phyloP scores from a whole-genome alignment of 169 alveolate species.

The Plasmodium malariae region DNA sequence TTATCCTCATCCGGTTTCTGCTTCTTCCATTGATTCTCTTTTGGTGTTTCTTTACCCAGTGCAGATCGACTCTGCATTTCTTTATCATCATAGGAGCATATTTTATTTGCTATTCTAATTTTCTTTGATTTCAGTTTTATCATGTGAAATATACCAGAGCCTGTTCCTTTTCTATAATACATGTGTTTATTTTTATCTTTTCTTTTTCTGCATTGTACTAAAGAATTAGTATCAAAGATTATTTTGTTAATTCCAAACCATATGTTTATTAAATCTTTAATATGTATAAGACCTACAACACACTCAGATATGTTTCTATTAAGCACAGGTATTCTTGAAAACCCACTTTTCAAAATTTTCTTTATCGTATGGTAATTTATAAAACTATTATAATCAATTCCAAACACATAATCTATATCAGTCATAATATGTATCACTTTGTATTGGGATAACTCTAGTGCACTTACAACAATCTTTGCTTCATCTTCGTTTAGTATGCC shows the following conservation, averaged over 20 bases:
- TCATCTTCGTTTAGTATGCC: constrained; percentile 81
- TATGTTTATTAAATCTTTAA: constrained; percentile 80
- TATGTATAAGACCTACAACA: constrained; percentile 78
- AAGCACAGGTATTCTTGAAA: constrained; percentile 83
- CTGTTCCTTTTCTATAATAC: constrained; percentile 12
- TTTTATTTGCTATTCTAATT: constrained; percentile 22
- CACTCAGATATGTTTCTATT: constrained; percentile 60
- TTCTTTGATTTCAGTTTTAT: constrained; percentile 23
- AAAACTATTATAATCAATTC: constrained; percentile 76
- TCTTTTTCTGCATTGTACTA: background rate
- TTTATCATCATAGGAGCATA: background rate
- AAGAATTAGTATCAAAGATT: constrained; percentile 21
- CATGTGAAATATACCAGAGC: background rate
- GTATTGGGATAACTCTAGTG: constrained; percentile 79
- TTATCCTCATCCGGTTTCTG: no score
- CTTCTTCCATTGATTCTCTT: background rate
- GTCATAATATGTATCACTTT: constrained; percentile 82
- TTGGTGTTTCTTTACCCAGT: background rate
- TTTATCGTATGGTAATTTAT: constrained; percentile 77
- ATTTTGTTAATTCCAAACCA: constrained; percentile 74
- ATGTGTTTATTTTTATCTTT: background rate
- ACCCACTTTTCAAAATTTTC: constrained; percentile 81
- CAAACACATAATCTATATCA: constrained; percentile 80
- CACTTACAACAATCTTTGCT: constrained; percentile 83
- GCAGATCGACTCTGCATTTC: background rate